Percentiles rank a stretch among this genome's conserved stretches.
Evolutionary conservation across 768 basidiomycete genomes (phyloP).

Genomic region (Collybia mongolica): DNA sequence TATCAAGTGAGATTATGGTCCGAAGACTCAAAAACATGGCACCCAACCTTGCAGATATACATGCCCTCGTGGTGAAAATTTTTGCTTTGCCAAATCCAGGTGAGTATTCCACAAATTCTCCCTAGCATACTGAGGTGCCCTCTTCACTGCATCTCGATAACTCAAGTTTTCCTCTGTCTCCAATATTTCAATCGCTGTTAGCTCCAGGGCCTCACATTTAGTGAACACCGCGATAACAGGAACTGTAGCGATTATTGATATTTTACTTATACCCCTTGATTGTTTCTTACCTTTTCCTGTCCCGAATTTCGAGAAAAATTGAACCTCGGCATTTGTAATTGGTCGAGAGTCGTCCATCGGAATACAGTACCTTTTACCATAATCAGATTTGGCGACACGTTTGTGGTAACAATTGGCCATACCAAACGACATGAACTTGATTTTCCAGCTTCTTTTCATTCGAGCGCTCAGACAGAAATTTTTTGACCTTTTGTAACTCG

Average conservation of each 20-base stretch:
- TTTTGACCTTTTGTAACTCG: conserved; percentile 25
- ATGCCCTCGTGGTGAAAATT: conserved; percentile 15
- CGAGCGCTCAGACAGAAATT: conserved; percentile 27
- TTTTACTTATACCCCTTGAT: neutral
- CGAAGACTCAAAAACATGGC: too few relatives aligned
- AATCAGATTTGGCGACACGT: neutral
- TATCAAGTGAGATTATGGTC: too few relatives aligned
- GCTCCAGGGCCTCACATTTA: conserved; percentile 30
- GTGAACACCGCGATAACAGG: conserved; percentile 38
- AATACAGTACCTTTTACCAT: conserved; percentile 35
- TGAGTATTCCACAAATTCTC: conserved; percentile 12
- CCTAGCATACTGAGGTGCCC: conserved; percentile 10
- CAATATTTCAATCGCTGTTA: conserved; percentile 5
- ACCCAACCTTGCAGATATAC: neutral
- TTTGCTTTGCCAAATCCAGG: conserved; percentile 4
- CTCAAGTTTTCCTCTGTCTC: too few relatives aligned
- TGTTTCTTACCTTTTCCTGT: conserved; percentile 19
- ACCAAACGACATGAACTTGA: conserved; percentile 40
- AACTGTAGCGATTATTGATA: conserved; percentile 21
- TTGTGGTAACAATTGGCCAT: neutral
- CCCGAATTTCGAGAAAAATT: conserved; percentile 26
- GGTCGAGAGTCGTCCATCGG: conserved; percentile 22
- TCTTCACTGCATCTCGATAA: neutral
- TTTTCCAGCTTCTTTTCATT: conserved; percentile 14
- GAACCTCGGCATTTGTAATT: conserved; percentile 23